Percentiles rank a stretch among this genome's conserved stretches.
Evolutionary conservation across 768 basidiomycete genomes (phyloP).

Genomic region (Kwoniella bestiolae): DNA sequence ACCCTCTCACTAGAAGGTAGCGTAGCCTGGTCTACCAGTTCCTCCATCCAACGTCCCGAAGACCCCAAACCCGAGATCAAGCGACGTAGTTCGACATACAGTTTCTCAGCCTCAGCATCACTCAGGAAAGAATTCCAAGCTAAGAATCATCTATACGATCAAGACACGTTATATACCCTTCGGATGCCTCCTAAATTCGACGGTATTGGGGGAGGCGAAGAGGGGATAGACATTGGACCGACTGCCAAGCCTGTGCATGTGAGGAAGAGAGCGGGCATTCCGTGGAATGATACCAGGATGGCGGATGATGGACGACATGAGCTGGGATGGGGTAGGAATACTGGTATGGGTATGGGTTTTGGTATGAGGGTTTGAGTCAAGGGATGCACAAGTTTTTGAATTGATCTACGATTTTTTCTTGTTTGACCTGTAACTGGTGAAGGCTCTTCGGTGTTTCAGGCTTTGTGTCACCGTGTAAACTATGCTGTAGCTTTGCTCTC

Average conservation of each 20-base stretch:
- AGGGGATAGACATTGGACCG: constrained; percentile 11
- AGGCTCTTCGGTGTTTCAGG: too few species aligned
- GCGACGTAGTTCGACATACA: constrained; percentile 8
- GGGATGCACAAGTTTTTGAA: too few species aligned
- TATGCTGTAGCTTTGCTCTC: too few species aligned
- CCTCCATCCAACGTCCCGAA: constrained; percentile 2
- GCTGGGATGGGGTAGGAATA: constrained; percentile 9
- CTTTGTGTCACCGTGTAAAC: too few species aligned
- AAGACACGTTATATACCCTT: constrained; percentile 20
- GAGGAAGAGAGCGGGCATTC: constrained; percentile 14
- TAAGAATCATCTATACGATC: constrained; percentile 10
- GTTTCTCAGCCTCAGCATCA: constrained; percentile 15
- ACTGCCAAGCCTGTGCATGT: constrained; percentile 12
- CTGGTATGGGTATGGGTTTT: constrained; percentile 9
- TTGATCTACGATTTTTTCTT: too few species aligned
- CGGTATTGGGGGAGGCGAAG: not conserved
- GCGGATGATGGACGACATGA: constrained; percentile 13
- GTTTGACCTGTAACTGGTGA: too few species aligned
- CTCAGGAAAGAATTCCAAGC: constrained; percentile 2
- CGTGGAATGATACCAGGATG: not conserved
- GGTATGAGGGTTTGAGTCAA: constrained; percentile 1
- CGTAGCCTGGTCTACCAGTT: constrained; percentile 12
- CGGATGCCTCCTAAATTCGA: not conserved
- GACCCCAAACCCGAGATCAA: constrained; percentile 8
- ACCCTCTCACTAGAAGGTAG: constrained; percentile 10